Conservation (phyloP, 1,284 basidiomycete genomes). For the Lentinus polychrous region DNA sequence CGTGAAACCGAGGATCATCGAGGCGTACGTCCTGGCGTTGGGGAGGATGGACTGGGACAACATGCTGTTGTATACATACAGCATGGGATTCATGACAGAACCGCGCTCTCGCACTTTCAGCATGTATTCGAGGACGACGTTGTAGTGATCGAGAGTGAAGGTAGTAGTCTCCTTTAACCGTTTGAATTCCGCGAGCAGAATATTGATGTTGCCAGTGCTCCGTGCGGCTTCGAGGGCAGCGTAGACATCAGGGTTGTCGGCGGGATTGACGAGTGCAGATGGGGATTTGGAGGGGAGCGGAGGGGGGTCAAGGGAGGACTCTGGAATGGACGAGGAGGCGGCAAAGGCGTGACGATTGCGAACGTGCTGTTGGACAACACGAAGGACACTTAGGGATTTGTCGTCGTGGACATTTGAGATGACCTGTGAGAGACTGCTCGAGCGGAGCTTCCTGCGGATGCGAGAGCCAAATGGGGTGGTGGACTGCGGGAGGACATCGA, state of each 20-base stretch:
- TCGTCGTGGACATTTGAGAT: constrained; percentile 4
- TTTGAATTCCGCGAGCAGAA: not conserved
- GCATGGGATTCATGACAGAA: constrained; percentile 51
- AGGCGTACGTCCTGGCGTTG: constrained; percentile 61
- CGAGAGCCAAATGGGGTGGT: constrained; percentile 27
- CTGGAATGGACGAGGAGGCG: not conserved
- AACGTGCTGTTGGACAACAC: constrained; percentile 52
- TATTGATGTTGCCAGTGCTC: no score
- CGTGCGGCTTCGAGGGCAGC: no score
- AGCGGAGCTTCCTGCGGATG: constrained; percentile 11
- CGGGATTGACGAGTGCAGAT: no score
- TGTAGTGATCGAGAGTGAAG: constrained; percentile 43
- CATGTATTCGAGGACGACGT: constrained; percentile 57
- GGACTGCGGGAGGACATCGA: constrained; percentile 32
- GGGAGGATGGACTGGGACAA: constrained; percentile 62
- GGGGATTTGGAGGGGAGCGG: not conserved
- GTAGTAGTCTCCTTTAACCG: not conserved
- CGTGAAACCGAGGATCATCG: constrained; percentile 64
- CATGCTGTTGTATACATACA: constrained; percentile 76
- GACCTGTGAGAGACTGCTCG: constrained; percentile 38
- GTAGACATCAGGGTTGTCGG: no score
- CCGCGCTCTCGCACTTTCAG: constrained; percentile 40
- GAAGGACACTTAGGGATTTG: constrained; percentile 37
- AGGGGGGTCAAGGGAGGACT: not conserved
- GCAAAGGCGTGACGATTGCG: constrained; percentile 49